These are phyloP conservation scores for Aspergillus cavernicola DNA, from an alignment of 495 filamentous ascomycete species.

Conservation along the genomic window DNA sequence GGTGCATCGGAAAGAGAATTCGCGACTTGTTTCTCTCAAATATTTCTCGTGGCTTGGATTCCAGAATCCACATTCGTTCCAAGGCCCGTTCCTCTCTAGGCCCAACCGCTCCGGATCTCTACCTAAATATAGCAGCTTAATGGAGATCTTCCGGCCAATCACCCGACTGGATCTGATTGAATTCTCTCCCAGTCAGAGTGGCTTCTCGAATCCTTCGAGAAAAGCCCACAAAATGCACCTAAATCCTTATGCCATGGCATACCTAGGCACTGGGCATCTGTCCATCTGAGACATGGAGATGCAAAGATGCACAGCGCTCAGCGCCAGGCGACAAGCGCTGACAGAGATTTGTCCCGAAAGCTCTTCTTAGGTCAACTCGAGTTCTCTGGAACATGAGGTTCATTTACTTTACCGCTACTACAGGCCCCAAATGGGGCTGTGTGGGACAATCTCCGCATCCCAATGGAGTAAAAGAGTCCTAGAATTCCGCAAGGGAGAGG, in stretches of 20 bases:
- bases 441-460: neutral
- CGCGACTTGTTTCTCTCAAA: neutral
- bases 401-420: neutral
- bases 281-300: neutral
- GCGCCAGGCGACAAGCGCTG: too few species aligned
- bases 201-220: constrained; percentile 29
- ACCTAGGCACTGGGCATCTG: neutral
- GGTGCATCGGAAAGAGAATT: neutral
- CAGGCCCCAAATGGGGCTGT: neutral
- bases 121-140: constrained; percentile 19
- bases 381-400: neutral
- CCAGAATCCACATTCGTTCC: neutral
- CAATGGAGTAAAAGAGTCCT: neutral
- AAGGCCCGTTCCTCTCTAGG: neutral
- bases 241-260: neutral
- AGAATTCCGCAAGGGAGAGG: neutral
- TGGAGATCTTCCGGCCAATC: neutral
- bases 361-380: too few species aligned
- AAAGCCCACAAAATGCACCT: constrained; percentile 5
- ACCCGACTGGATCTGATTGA: neutral
- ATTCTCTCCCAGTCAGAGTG: neutral
- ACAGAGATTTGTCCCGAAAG: too few species aligned
- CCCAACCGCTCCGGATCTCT: constrained; percentile 9
- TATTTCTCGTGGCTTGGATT: too few species aligned
- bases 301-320: neutral